Evolutionary conservation across 148 eudicot species (phyloP).

Genomic region (Arbutus unedo): DNA sequence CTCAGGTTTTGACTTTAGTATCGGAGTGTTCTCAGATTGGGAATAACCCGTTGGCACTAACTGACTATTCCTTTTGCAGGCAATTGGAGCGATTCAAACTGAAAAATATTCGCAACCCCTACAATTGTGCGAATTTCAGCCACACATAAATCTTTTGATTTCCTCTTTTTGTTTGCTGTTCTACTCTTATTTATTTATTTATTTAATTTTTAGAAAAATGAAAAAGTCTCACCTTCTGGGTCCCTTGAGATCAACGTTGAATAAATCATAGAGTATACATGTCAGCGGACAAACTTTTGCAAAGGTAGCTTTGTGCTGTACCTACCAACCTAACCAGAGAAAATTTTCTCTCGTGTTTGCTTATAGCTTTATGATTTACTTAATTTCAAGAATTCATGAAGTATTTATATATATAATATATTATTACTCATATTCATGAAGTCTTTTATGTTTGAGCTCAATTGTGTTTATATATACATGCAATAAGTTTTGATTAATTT

Average conservation of each 20-base stretch:
- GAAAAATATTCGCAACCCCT: too few relatives aligned
- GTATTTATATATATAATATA: too few relatives aligned
- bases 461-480: too few relatives aligned
- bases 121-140: neutral
- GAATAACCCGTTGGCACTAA: too few relatives aligned
- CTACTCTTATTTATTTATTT: neutral
- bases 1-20: too few relatives aligned
- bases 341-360: neutral
- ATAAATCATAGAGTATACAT: neutral
- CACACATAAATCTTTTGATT: neutral
- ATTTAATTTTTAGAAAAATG: neutral
- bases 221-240: neutral
- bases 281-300: neutral
- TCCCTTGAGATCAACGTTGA: neutral
- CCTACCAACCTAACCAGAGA: constrained; percentile 8
- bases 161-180: neutral
- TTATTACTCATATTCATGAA: too few relatives aligned
- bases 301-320: neutral
- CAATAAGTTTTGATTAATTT: too few relatives aligned
- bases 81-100: too few relatives aligned
- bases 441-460: too few relatives aligned
- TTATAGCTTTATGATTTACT: neutral
- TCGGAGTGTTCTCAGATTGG: too few relatives aligned
- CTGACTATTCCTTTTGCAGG: too few relatives aligned
- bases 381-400: neutral